These are phyloP conservation scores for Aspergillus bertholletiae DNA, from an alignment of 495 filamentous ascomycete species.

Conservation along the genomic window DNA sequence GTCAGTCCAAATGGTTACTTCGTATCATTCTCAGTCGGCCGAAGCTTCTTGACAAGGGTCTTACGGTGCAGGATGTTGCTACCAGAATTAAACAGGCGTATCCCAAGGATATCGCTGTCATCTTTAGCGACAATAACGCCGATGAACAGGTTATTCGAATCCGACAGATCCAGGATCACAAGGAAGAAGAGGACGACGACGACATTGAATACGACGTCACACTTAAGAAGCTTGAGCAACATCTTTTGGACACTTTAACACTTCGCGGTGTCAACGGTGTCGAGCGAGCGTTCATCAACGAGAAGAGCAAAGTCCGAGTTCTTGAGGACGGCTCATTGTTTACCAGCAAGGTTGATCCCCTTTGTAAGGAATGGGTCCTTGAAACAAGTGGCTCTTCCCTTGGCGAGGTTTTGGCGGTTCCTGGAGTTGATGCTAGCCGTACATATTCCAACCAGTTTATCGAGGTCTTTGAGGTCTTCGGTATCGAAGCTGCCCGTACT, in stretches of 20 bases:
- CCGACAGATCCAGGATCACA: slow-evolving; percentile 68
- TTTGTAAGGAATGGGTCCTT: slow-evolving; percentile 88
- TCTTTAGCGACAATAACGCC: slow-evolving; percentile 98
- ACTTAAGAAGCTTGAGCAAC: slow-evolving; percentile 83
- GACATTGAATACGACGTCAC: slow-evolving; percentile 84
- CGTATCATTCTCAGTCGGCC: slow-evolving; percentile 91
- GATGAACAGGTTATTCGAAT: slow-evolving; percentile 93
- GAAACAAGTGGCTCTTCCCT: slow-evolving; percentile 89
- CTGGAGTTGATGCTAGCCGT: slow-evolving; percentile 83
- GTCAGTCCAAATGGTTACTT: slow-evolving; percentile 90
- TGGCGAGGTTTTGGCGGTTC: slow-evolving; percentile 74
- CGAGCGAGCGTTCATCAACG: slow-evolving; percentile 87
- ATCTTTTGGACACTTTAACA: slow-evolving; percentile 84
- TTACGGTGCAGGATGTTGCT: slow-evolving; percentile 92
- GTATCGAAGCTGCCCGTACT: slow-evolving; percentile 88
- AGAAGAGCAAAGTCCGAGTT: slow-evolving; percentile 60
- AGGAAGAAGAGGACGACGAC: slow-evolving; percentile 74
- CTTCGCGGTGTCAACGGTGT: slow-evolving; percentile 87
- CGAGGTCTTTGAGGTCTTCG: slow-evolving; percentile 88
- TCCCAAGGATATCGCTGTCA: slow-evolving; percentile 80
- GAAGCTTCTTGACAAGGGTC: slow-evolving; percentile 89
- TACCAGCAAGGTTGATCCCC: slow-evolving; percentile 61
- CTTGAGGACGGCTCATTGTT: slow-evolving; percentile 66
- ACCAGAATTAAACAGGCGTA: slow-evolving; percentile 82
- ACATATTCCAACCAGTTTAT: slow-evolving; percentile 95